These are phyloP conservation scores for Suhomyces wounanorum DNA, from an alignment of 1,139 yeast genomes.

Conservation along the genomic window DNA sequence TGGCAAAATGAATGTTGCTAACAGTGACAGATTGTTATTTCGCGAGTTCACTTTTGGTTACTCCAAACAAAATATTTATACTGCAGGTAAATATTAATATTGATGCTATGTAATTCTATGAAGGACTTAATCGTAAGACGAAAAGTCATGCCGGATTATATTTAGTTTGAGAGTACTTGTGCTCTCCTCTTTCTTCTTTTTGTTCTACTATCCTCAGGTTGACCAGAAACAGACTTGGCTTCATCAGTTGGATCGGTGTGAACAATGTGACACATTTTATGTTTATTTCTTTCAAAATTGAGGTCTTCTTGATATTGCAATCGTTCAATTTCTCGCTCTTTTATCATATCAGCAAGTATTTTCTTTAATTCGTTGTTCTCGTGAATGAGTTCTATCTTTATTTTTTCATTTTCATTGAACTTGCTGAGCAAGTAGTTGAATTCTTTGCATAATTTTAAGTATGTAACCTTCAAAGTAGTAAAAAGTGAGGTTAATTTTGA, in stretches of 20 bases:
- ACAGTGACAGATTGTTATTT: background rate
- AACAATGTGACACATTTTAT: conserved; percentile 2
- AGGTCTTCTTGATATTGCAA: conserved; percentile 11
- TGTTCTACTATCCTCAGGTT: conserved; percentile 1
- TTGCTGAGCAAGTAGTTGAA: conserved; percentile 37
- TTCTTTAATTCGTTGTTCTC: conserved; percentile 37
- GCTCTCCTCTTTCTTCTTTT: conserved; percentile 11
- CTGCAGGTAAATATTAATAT: background rate
- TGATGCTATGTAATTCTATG: conserved; percentile 2
- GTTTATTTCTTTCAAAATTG: conserved; percentile 20
- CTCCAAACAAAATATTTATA: background rate
- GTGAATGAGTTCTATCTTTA: conserved; percentile 36
- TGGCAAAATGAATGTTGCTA: background rate
- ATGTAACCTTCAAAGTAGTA: conserved; percentile 36
- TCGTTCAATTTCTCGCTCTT: conserved; percentile 21
- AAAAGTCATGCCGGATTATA: background rate
- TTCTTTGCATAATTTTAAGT: conserved; percentile 39
- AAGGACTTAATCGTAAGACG: background rate
- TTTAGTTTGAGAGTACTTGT: background rate
- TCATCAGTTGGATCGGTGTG: background rate
- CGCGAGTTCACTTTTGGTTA: background rate
- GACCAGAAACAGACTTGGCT: background rate
- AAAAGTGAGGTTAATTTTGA: conserved; percentile 31
- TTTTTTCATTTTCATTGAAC: conserved; percentile 38
- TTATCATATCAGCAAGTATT: conserved; percentile 31